Evolutionary conservation across 116 monocot genomes (phyloP).

Genomic region (Posidonia oceanica): DNA sequence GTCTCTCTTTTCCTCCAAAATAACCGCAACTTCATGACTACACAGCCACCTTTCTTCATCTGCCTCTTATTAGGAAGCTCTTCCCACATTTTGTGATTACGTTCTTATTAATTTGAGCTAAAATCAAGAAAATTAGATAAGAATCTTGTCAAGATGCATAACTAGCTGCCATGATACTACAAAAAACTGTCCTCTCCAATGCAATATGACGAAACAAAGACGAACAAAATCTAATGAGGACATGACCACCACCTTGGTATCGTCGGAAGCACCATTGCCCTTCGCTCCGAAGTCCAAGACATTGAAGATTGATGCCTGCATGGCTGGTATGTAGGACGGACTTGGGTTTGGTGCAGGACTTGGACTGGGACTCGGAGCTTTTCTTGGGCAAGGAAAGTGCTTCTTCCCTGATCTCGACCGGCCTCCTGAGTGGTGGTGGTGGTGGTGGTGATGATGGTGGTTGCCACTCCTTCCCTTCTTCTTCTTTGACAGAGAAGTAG

Average conservation of each 20-base stretch:
- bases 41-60: too few relatives aligned
- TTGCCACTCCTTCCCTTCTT: conserved; percentile 19
- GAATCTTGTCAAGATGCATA: too few relatives aligned
- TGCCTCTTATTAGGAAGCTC: too few relatives aligned
- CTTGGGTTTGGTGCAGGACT: conserved; percentile 9
- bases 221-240: not conserved
- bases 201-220: not conserved
- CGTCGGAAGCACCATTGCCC: conserved; percentile 47
- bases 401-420: conserved; percentile 6
- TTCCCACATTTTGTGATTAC: too few relatives aligned
- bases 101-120: too few relatives aligned
- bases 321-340: not conserved
- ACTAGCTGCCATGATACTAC: too few relatives aligned
- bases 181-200: not conserved
- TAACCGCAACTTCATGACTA: not conserved
- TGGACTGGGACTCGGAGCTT: conserved; percentile 6
- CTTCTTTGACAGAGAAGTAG: conserved; percentile 15
- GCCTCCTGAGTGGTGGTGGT: conserved; percentile 12
- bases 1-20: not conserved
- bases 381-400: not conserved
- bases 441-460: conserved; percentile 17
- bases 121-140: too few relatives aligned
- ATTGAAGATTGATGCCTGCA: conserved; percentile 15
- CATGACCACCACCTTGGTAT: conserved; percentile 39
- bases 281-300: conserved; percentile 56